These are phyloP conservation scores for Gloeostereum incarnatum DNA, from an alignment of 768 basidiomycete genomes.

Conservation along the genomic window DNA sequence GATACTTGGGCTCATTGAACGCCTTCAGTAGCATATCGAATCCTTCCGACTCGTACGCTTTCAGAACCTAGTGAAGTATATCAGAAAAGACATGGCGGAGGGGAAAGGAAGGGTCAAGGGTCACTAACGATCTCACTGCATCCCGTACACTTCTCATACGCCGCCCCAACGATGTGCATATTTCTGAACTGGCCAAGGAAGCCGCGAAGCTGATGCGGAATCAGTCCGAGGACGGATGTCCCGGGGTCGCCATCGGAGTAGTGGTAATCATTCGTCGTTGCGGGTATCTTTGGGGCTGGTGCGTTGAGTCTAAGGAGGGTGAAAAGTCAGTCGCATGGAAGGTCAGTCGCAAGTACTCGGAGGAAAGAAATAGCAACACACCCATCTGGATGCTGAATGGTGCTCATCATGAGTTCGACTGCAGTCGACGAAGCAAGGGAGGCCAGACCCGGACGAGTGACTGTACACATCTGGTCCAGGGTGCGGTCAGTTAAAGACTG, in stretches of 20 bases:
- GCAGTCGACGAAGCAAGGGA: slow-evolving; percentile 88
- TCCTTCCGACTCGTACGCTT: slow-evolving; percentile 75
- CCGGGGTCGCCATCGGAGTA: slow-evolving; percentile 19
- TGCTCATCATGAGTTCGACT: slow-evolving; percentile 82
- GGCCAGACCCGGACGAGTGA: slow-evolving; percentile 90
- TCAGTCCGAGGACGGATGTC: slow-evolving; percentile 65
- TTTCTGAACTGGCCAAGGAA: slow-evolving; percentile 83
- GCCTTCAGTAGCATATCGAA: slow-evolving; percentile 73
- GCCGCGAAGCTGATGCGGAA: slow-evolving; percentile 93
- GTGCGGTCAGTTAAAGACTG: slow-evolving; percentile 73
- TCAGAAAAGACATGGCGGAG: neutral
- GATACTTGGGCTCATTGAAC: slow-evolving; percentile 72
- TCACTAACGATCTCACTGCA: slow-evolving; percentile 69
- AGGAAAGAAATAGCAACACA: neutral
- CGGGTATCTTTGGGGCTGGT: slow-evolving; percentile 58
- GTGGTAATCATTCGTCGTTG: slow-evolving; percentile 16
- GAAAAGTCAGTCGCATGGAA: too few species aligned
- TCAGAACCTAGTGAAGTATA: slow-evolving; percentile 46
- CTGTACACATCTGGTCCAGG: slow-evolving; percentile 98
- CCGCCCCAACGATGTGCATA: slow-evolving; percentile 76
- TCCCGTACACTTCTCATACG: slow-evolving; percentile 84
- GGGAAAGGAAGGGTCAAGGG: slow-evolving; percentile 3
- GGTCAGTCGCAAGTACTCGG: slow-evolving; percentile 10
- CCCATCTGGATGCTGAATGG: neutral
- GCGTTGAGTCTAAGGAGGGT: too few species aligned